phyloP scores from a whole-genome alignment of 2,329 filamentous ascomycete species.

The Bimuria novae-zelandiae region DNA sequence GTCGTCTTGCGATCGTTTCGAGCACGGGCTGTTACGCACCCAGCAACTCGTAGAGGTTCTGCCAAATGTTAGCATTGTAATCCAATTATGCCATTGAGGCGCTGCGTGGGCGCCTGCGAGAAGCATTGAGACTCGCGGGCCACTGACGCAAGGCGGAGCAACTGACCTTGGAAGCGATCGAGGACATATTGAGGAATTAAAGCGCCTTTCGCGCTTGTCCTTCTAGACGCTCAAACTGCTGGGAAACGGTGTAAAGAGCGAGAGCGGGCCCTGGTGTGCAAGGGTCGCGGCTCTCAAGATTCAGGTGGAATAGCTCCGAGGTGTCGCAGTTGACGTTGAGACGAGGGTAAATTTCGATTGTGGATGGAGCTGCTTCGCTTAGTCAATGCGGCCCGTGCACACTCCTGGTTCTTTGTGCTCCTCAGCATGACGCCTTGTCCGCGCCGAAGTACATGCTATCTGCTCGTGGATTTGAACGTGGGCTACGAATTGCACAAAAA shows the following conservation, averaged over 20 bases:
- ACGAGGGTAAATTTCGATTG: conserved; percentile 30
- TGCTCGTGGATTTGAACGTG: background rate
- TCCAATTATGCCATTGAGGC: background rate
- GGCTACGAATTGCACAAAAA: background rate
- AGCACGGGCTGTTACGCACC: conserved; percentile 63
- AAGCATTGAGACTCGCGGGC: conserved; percentile 2
- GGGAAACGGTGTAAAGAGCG: conserved; percentile 30
- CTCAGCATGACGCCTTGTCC: background rate
- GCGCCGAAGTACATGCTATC: background rate
- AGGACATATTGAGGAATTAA: conserved; percentile 47
- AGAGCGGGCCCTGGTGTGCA: conserved; percentile 47
- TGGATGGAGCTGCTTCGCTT: conserved; percentile 34
- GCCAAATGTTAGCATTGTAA: conserved; percentile 43
- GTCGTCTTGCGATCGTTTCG: conserved; percentile 13
- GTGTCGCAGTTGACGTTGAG: conserved; percentile 32
- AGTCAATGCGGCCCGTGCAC: conserved; percentile 28
- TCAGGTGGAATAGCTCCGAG: conserved; percentile 14
- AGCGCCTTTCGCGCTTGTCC: conserved; percentile 53
- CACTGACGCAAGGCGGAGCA: conserved; percentile 19
- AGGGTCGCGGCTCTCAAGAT: conserved; percentile 47
- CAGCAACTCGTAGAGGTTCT: conserved; percentile 99
- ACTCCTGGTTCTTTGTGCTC: no score
- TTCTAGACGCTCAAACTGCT: conserved; percentile 49
- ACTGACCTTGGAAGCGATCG: conserved; percentile 52
- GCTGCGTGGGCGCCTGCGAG: conserved; percentile 6